Percentiles rank a stretch among this genome's conserved stretches.
These are phyloP conservation scores for Fragilaria crotonensis DNA, from an alignment of 108 stramenopile species.

Conservation along the genomic window DNA sequence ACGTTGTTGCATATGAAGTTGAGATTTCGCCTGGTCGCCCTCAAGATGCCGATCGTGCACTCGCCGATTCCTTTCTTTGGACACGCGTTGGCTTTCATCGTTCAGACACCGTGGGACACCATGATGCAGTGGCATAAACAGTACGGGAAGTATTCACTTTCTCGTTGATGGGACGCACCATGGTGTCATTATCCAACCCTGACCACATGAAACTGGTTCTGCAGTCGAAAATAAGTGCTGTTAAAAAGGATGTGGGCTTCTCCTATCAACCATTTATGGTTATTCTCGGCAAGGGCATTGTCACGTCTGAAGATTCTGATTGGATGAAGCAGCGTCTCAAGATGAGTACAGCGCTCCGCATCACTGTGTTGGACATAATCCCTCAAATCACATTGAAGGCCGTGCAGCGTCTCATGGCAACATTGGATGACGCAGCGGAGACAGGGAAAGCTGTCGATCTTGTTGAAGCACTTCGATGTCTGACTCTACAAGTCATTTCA, in stretches of 20 bases:
- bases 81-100: constrained; percentile 14
- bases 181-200: constrained; percentile 8
- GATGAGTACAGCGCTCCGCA: constrained; percentile 13
- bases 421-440: constrained; percentile 13
- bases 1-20: too few relatives aligned
- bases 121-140: constrained; percentile 13
- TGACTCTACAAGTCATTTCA: constrained; percentile 25
- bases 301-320: constrained; percentile 14
- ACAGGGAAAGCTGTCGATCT: constrained; percentile 1
- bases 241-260: constrained; percentile 20
- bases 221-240: constrained; percentile 14
- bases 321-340: constrained; percentile 28
- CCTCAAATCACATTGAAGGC: constrained; percentile 12
- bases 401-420: constrained; percentile 11
- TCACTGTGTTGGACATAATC: constrained; percentile 13
- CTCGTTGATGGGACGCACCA: constrained; percentile 5
- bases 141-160: constrained; percentile 15
- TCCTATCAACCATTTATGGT: constrained; percentile 18
- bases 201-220: constrained; percentile 15
- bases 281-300: constrained; percentile 22
- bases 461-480: constrained; percentile 11
- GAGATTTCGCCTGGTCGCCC: too few relatives aligned
- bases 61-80: constrained; percentile 11
- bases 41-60: constrained; percentile 5
- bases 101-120: constrained; percentile 19